phyloP scores from a whole-genome alignment of 169 alveolate species.

The Pseudocohnilembus persalinus region DNA sequence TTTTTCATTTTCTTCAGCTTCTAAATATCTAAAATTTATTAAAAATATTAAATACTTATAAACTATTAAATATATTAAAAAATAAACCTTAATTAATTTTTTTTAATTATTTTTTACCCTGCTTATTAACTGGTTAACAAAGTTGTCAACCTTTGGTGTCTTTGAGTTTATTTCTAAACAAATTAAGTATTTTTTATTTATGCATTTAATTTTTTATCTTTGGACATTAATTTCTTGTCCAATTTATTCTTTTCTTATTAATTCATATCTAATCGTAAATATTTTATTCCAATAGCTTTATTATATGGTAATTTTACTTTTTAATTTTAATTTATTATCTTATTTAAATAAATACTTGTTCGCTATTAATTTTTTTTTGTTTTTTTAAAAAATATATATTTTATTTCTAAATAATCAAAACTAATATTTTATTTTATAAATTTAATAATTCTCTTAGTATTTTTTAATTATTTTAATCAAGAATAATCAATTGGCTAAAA shows the following conservation, averaged over 20 bases:
- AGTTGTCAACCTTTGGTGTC: slow-evolving; percentile 1
- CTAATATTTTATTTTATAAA: background rate
- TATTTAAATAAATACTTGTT: no score
- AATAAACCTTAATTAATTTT: background rate
- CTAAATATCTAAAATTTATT: slow-evolving; percentile 23
- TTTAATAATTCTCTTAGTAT: background rate
- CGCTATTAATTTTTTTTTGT: no score
- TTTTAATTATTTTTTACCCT: slow-evolving; percentile 4
- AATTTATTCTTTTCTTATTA: background rate
- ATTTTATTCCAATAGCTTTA: background rate
- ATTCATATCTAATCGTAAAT: background rate
- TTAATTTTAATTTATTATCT: background rate
- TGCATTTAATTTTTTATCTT: slow-evolving; percentile 25
- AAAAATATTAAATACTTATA: background rate
- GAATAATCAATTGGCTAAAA: background rate
- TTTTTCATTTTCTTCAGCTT: slow-evolving; percentile 61
- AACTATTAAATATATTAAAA: background rate
- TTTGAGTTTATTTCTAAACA: slow-evolving; percentile 14
- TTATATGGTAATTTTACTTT: no score
- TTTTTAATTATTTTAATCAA: no score
- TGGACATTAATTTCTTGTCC: slow-evolving; percentile 9
- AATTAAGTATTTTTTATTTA: slow-evolving; percentile 15
- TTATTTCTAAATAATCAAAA: no score
- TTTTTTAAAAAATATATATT: no score
- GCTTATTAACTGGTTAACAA: background rate